A percentile compares a stretch with the other conserved stretches of the same genome.
Conservation (phyloP, 495 filamentous ascomycete genomes). For the Bombardia bombarda region DNA sequence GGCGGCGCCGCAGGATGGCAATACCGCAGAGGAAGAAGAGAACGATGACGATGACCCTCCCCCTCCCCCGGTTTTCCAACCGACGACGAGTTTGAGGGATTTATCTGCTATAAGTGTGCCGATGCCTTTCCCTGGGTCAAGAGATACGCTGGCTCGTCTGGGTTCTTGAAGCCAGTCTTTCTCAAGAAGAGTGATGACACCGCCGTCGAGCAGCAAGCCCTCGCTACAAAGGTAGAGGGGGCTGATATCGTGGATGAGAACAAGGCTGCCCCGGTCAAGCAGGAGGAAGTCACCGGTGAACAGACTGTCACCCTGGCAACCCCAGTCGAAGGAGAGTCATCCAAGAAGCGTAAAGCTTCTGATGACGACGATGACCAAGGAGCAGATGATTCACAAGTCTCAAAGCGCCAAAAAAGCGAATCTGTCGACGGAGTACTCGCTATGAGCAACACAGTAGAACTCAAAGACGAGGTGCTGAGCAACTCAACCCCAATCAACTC, state of each 20-base stretch:
- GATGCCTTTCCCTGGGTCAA: slow-evolving; percentile 89
- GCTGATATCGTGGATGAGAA: slow-evolving; percentile 4
- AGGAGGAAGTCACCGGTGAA: too few species aligned
- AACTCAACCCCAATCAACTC: not conserved
- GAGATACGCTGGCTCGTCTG: slow-evolving; percentile 71
- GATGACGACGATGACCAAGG: slow-evolving; percentile 40
- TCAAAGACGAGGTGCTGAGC: not conserved
- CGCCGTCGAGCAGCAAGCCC: too few species aligned
- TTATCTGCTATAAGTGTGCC: slow-evolving; percentile 92
- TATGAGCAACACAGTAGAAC: slow-evolving; percentile 5
- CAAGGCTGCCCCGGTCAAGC: not conserved
- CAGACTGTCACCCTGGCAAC: too few species aligned
- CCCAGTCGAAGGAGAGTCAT: slow-evolving; percentile 4
- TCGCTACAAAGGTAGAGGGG: too few species aligned
- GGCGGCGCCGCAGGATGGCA: slow-evolving; percentile 12
- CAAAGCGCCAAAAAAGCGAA: slow-evolving; percentile 54
- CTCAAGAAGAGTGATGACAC: slow-evolving; percentile 12
- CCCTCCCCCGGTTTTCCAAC: slow-evolving; percentile 77
- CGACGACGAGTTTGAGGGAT: slow-evolving; percentile 79
- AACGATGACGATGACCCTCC: slow-evolving; percentile 53
- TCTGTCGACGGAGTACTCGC: too few species aligned
- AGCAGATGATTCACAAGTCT: slow-evolving; percentile 22
- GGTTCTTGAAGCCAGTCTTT: slow-evolving; percentile 70
- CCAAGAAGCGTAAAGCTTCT: slow-evolving; percentile 73
- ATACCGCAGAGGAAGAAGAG: slow-evolving; percentile 25